Base-by-base conservation (phyloP, 2,329 filamentous ascomycete genomes). In the Fusarium miscanthi region DNA sequence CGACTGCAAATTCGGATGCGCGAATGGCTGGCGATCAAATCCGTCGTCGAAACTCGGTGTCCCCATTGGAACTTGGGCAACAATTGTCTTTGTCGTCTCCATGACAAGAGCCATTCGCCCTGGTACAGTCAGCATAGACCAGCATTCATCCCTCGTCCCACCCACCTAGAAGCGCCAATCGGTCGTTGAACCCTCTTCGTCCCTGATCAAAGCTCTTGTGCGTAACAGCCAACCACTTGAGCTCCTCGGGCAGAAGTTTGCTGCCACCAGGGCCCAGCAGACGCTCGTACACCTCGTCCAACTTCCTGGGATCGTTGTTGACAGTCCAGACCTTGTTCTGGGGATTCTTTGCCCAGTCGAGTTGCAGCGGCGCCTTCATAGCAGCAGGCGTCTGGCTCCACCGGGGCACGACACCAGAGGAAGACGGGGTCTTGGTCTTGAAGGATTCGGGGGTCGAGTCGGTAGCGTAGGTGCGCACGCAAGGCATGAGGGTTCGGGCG, bases 191-290 rank as follows among this genome's bases (percentile, higher is more conserved):
- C 2, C 95, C 95, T 86, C 95, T 91, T 78, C 94, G 88, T 58
- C 95, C 96, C 80, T 98, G 94, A 80, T 99, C 95, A 79, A 97
- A 98, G 83, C 94, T 98, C 89, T 98, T 98, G 83, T 98, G 96
- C 74, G 96, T 99, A 62, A 99, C 90, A 35, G 95, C 95, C 78
- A 98, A 85, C 96, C 96, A 99, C 85, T 98, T 98, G 70, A 96
- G 87, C 84, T 99, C 95, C 21, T 98, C 95, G 4, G 92, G 91
- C 64, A 99, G 86, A 80, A 96, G 81, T 76, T 88, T 89, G 74
- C 93, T 89, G 63, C 93, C 93, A 49, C 88, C 90, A 51, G 85
- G 86, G 10, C 95, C 95, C 61, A 98, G 84, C 75, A 98, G 88
- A 59, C 87, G 86, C 74, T 88, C 87, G 82, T 98, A 97, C 81